Evolutionary conservation across 805 yeast species (phyloP).

Genomic region (Pichia exigua): DNA sequence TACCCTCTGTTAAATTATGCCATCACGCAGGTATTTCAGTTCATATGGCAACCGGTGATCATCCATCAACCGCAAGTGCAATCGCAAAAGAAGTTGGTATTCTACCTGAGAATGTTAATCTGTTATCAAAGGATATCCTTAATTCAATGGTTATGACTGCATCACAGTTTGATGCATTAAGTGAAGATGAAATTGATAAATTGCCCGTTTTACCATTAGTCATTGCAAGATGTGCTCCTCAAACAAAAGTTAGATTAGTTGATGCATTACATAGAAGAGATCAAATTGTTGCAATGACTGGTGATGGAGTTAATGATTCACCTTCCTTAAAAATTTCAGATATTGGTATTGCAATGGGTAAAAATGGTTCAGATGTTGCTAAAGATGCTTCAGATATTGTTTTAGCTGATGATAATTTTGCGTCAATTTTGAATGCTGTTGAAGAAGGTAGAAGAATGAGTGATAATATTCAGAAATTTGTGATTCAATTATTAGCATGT

Average conservation of each 20-base stretch:
- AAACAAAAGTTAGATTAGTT: conserved; percentile 73
- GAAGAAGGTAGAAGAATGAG: conserved; percentile 80
- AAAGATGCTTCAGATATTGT: conserved; percentile 77
- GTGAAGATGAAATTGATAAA: conserved; percentile 53
- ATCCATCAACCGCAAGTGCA: conserved; percentile 69
- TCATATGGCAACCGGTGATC: conserved; percentile 79
- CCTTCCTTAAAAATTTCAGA: conserved; percentile 71
- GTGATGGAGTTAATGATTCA: conserved; percentile 79
- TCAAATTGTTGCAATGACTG: conserved; percentile 71
- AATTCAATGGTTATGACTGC: conserved; percentile 72
- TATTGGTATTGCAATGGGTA: conserved; percentile 81
- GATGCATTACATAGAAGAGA: conserved; percentile 63
- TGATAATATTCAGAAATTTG: conserved; percentile 70
- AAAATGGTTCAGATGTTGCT: conserved; percentile 79
- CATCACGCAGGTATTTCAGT: conserved; percentile 72
- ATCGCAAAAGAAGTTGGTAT: conserved; percentile 80
- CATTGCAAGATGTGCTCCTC: conserved; percentile 78
- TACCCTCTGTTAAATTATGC: conserved; percentile 55
- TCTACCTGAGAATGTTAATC: conserved; percentile 51
- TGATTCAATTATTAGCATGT: conserved; percentile 62
- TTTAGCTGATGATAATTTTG: conserved; percentile 68
- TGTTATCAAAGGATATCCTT: conserved; percentile 47
- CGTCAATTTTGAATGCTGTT: conserved; percentile 68
- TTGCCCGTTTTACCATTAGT: conserved; percentile 66
- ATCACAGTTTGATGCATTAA: conserved; percentile 53